Conservation (phyloP, 108 stramenopile genomes). For the Skeletonema menzelii region DNA sequence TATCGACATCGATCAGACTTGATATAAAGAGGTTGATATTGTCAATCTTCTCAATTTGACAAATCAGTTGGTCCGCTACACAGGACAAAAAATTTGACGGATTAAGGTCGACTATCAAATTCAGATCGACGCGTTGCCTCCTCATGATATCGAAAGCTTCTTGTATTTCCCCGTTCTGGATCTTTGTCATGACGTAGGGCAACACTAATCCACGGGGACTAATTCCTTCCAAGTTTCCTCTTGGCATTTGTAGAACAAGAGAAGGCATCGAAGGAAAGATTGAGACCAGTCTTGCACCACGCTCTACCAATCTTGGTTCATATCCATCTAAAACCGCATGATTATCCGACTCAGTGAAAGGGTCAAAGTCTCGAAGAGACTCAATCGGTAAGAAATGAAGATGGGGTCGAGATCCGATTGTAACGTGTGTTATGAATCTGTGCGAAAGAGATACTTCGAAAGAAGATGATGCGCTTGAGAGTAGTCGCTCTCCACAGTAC, state of each 20-base stretch:
- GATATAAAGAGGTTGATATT: constrained; percentile 87
- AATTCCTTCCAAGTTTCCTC: constrained; percentile 86
- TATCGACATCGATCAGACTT: constrained; percentile 67
- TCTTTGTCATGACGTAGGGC: constrained; percentile 68
- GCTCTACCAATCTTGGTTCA: constrained; percentile 83
- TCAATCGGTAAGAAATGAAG: constrained; percentile 64
- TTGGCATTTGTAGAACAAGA: constrained; percentile 79
- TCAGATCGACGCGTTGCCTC: constrained; percentile 84
- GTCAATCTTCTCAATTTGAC: constrained; percentile 70
- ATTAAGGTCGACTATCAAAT: constrained; percentile 80
- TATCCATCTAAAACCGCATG: constrained; percentile 67
- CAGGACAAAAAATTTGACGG: constrained; percentile 65
- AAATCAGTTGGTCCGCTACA: constrained; percentile 50
- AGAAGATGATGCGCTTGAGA: constrained; percentile 73
- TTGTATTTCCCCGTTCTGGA: constrained; percentile 47
- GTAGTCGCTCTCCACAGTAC: constrained; percentile 79
- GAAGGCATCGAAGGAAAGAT: constrained; percentile 63
- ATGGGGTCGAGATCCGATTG: constrained; percentile 72
- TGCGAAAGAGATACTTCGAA: constrained; percentile 66
- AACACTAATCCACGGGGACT: constrained; percentile 81
- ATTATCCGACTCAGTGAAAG: constrained; percentile 81
- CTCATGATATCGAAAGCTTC: constrained; percentile 80
- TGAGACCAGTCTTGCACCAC: constrained; percentile 76
- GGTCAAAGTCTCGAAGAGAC: constrained; percentile 67
- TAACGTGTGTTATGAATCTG: constrained; percentile 65